Evolutionary conservation across 495 filamentous ascomycete genomes (phyloP).

Genomic region (Staphylotrichum tortipilum): DNA sequence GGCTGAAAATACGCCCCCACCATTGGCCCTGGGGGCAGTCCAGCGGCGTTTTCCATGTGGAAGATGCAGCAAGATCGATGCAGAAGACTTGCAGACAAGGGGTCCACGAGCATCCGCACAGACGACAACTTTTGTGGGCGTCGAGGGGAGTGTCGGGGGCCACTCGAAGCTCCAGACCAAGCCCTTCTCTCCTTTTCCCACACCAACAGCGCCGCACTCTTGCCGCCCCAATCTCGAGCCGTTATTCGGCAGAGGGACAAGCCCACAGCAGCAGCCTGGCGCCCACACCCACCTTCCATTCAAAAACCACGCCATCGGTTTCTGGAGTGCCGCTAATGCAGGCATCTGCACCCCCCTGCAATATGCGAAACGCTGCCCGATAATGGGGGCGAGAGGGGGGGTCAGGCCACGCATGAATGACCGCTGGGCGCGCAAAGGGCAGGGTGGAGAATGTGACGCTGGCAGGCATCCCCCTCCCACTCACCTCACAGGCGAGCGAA

Average conservation of each 20-base stretch:
- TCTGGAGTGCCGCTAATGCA: slow-evolving; percentile 9
- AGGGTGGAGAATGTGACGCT: background rate
- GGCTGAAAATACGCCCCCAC: no score
- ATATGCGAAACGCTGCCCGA: background rate
- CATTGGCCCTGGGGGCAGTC: no score
- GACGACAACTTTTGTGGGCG: no score
- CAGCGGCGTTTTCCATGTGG: no score
- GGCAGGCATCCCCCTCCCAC: background rate
- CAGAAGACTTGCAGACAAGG: no score
- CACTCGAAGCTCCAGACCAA: no score
- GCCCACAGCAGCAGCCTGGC: background rate
- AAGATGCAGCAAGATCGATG: no score
- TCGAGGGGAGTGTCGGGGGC: no score
- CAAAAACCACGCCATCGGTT: slow-evolving; percentile 11
- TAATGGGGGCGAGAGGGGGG: no score
- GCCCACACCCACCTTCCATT: background rate
- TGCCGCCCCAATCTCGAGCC: background rate
- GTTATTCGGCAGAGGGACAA: background rate
- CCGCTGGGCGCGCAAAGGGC: no score
- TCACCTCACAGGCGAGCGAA: background rate
- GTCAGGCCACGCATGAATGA: no score
- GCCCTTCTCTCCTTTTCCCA: background rate
- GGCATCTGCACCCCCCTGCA: slow-evolving; percentile 3
- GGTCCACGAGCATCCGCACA: no score
- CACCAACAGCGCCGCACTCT: background rate